Evolutionary conservation across 2,329 filamentous ascomycete genomes (phyloP).

Genomic region (Neofusicoccum laricinum): DNA sequence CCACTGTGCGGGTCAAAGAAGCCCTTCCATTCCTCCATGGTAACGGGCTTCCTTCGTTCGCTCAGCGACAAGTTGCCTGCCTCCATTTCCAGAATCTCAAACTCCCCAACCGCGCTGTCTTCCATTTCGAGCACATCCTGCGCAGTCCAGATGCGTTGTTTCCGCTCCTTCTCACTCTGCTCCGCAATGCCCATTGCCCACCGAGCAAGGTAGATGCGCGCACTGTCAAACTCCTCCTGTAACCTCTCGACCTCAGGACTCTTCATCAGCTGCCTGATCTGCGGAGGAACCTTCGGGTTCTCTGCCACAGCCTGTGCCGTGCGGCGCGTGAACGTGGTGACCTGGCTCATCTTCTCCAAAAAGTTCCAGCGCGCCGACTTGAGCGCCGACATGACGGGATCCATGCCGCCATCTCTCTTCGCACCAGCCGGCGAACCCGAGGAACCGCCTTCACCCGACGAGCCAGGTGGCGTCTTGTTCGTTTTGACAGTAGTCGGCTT

Average conservation of each 20-base stretch:
- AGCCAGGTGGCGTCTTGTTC: constrained; percentile 20
- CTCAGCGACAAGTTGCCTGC: constrained; percentile 69
- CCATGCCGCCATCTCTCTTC: constrained; percentile 69
- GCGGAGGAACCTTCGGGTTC: constrained; percentile 85
- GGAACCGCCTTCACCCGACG: constrained; percentile 22
- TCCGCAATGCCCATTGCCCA: constrained; percentile 99
- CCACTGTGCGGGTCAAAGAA: constrained; percentile 81
- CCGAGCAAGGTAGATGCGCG: constrained; percentile 85
- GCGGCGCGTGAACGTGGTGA: constrained; percentile 90
- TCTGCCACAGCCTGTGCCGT: constrained; percentile 91
- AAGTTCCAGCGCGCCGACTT: constrained; percentile 97
- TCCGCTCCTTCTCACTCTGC: constrained; percentile 85
- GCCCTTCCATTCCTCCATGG: constrained; percentile 80
- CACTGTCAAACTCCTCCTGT: constrained; percentile 96
- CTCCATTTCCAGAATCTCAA: constrained; percentile 84
- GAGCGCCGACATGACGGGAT: constrained; percentile 87
- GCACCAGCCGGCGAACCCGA: constrained; percentile 24
- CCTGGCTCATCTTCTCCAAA: constrained; percentile 93
- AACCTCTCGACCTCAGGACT: constrained; percentile 94
- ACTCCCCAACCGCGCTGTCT: constrained; percentile 91
- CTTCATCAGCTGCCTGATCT: constrained; percentile 77
- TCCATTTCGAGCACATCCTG: constrained; percentile 91
- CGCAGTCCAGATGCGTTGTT: constrained; percentile 87
- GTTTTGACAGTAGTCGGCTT: constrained; percentile 50
- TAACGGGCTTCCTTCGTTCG: constrained; percentile 74